A percentile compares a stretch with the other conserved stretches of the same genome.
Conservation (phyloP, 257 asterid species). For the Scutellaria galericulata region DNA sequence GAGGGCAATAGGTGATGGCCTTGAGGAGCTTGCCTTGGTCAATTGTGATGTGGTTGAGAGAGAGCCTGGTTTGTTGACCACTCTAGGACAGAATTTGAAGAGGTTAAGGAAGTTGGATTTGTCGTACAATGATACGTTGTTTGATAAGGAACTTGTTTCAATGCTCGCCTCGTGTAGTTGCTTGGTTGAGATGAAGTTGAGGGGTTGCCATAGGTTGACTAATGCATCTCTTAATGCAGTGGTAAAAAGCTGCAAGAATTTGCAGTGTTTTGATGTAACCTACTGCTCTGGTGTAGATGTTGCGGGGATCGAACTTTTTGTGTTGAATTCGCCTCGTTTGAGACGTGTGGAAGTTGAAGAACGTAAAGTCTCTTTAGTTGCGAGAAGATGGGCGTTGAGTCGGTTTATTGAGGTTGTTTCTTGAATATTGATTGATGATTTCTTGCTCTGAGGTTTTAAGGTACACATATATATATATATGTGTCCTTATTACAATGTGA, state of each 20-base stretch:
- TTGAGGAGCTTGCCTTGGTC: conserved; percentile 68
- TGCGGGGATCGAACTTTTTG: conserved; percentile 57
- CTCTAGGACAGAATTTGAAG: conserved; percentile 70
- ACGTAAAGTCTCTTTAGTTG: conserved; percentile 56
- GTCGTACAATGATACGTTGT: conserved; percentile 70
- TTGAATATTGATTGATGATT: conserved; percentile 30
- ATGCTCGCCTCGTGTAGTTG: conserved; percentile 67
- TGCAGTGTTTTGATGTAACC: conserved; percentile 57
- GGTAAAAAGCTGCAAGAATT: conserved; percentile 51
- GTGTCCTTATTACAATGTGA: conserved; percentile 3
- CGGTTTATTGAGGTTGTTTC: conserved; percentile 52
- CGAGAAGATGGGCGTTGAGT: conserved; percentile 40
- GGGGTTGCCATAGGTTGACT: conserved; percentile 67
- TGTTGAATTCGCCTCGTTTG: conserved; percentile 47
- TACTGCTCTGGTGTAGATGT: conserved; percentile 51
- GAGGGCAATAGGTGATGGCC: conserved; percentile 39
- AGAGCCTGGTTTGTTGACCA: conserved; percentile 65
- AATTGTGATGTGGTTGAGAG: conserved; percentile 72
- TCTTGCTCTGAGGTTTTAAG: background rate
- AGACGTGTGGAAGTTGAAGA: conserved; percentile 61
- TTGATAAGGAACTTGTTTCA: conserved; percentile 64
- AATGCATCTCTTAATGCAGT: conserved; percentile 35
- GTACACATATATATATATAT: background rate
- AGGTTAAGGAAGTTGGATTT: conserved; percentile 64
- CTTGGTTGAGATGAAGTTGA: conserved; percentile 65